These are phyloP conservation scores for Starmerella tilneyi DNA, from an alignment of 805 yeast species.

Conservation along the genomic window DNA sequence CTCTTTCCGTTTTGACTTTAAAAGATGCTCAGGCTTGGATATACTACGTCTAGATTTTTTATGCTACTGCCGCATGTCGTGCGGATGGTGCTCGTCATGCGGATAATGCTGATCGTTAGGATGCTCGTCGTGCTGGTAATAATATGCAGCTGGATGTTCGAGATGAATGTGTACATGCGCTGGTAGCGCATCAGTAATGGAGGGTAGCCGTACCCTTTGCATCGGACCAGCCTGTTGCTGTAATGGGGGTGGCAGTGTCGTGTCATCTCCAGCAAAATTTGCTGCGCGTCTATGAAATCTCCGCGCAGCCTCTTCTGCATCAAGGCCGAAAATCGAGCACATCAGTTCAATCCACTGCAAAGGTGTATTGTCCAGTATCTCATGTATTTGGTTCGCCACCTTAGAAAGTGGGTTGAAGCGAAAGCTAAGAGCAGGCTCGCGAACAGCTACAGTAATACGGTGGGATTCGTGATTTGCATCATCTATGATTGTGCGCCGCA, in stretches of 20 bases:
- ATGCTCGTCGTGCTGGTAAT: no score
- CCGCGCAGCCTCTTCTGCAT: not conserved
- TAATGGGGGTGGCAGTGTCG: not conserved
- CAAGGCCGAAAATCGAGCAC: conserved; percentile 12
- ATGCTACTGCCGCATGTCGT: no score
- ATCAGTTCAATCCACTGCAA: conserved; percentile 1
- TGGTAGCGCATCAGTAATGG: conserved; percentile 2
- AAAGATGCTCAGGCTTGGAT: no score
- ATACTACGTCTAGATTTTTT: no score
- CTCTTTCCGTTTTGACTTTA: no score
- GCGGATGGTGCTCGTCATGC: no score
- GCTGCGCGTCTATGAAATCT: not conserved
- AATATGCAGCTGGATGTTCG: not conserved
- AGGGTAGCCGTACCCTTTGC: not conserved
- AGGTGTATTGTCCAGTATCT: conserved; percentile 25
- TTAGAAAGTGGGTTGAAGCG: conserved; percentile 41
- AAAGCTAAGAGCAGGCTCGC: conserved; percentile 76
- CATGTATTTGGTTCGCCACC: conserved; percentile 32
- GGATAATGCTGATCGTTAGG: no score
- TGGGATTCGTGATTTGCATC: conserved; percentile 8
- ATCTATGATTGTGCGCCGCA: conserved; percentile 28
- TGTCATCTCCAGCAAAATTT: not conserved
- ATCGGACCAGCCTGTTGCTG: not conserved
- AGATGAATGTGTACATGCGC: not conserved
- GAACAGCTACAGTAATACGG: conserved; percentile 54